Conservation (phyloP, 2,329 filamentous ascomycete genomes). For the Helminthosporium solani region DNA sequence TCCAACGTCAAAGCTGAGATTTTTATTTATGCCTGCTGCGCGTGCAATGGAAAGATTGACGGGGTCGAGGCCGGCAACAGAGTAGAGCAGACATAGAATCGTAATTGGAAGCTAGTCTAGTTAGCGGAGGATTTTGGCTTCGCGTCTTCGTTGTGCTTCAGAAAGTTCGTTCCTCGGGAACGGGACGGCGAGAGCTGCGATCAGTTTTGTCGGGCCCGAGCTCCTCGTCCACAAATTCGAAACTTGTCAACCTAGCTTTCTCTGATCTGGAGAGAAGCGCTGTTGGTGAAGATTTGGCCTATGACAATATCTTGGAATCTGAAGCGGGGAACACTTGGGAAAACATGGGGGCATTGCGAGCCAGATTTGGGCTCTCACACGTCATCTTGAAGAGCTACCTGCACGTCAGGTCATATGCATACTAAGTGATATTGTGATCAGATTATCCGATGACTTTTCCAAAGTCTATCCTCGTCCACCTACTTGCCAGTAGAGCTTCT, state of each 20-base stretch:
- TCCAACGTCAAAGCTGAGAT: slow-evolving; percentile 46
- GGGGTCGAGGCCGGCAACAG: slow-evolving; percentile 42
- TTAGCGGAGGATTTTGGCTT: slow-evolving; percentile 19
- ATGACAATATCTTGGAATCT: neutral
- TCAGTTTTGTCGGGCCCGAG: neutral
- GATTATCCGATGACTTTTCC: neutral
- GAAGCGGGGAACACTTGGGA: neutral
- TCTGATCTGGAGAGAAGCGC: neutral
- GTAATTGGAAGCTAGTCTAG: slow-evolving; percentile 44
- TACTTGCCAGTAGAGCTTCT: slow-evolving; percentile 1
- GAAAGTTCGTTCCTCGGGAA: slow-evolving; percentile 6
- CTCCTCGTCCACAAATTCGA: slow-evolving; percentile 10
- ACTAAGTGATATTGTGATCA: no score
- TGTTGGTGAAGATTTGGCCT: neutral
- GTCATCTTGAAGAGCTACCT: neutral
- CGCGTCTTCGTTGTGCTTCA: slow-evolving; percentile 6
- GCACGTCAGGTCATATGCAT: no score
- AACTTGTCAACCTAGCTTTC: slow-evolving; percentile 1
- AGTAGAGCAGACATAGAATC: slow-evolving; percentile 44
- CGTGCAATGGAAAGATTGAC: slow-evolving; percentile 42
- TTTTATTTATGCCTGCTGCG: slow-evolving; percentile 50
- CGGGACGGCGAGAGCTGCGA: neutral
- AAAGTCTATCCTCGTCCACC: neutral
- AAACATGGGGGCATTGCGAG: neutral
- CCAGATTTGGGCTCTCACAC: neutral